Percentiles rank a stretch among this genome's conserved stretches.
phyloP scores from a whole-genome alignment of 331 rosid species.

The Rhamnella rubrinervis region DNA sequence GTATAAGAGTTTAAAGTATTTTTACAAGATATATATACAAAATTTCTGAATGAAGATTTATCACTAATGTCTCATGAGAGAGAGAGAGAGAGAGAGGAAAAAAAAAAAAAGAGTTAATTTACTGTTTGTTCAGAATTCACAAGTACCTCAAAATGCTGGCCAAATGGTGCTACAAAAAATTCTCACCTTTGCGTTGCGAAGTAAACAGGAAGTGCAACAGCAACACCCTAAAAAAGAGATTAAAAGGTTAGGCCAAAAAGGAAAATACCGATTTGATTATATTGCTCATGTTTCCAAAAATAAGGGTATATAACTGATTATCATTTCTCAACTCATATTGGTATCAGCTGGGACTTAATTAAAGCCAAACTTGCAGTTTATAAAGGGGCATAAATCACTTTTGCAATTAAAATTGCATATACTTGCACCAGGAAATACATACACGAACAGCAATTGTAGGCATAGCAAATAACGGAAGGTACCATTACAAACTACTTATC shows the following conservation, averaged over 20 bases:
- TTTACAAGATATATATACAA: no score
- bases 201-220: constrained; percentile 97
- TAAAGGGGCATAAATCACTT: constrained; percentile 5
- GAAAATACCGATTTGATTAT: not conserved
- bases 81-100: no score
- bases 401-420: not conserved
- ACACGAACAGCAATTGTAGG: not conserved
- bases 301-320: not conserved
- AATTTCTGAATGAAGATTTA: no score
- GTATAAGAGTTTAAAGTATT: no score
- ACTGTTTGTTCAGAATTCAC: not conserved
- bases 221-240: constrained; percentile 71
- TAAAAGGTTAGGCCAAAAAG: not conserved
- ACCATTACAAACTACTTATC: not conserved
- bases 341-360: not conserved
- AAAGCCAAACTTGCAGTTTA: not conserved
- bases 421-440: no score
- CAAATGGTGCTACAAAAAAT: constrained; percentile 16
- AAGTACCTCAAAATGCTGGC: constrained; percentile 6
- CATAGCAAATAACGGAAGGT: not conserved
- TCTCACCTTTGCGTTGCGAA: constrained; percentile 94
- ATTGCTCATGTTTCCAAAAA: not conserved
- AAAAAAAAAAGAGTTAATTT: not conserved
- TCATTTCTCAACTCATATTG: not conserved
- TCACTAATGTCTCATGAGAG: no score